These are phyloP conservation scores for Tulasnella sp. DNA, from an alignment of 768 basidiomycete species.

Conservation along the genomic window DNA sequence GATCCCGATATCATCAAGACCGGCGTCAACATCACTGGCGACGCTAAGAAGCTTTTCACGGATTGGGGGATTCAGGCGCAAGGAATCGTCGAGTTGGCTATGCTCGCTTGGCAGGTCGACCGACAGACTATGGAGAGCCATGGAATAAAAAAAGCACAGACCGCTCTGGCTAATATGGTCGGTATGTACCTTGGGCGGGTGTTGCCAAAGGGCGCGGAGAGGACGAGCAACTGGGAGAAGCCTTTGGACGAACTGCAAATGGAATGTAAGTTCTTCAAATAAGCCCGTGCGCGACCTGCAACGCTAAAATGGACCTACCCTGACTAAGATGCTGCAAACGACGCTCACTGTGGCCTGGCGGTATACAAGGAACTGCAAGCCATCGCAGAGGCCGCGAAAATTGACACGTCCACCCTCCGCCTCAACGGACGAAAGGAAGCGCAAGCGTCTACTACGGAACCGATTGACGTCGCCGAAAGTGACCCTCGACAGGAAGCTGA, in stretches of 20 bases:
- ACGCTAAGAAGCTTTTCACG: slow-evolving; percentile 47
- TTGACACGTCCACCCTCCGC: slow-evolving; percentile 5
- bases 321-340: slow-evolving; percentile 47
- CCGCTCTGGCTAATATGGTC: slow-evolving; percentile 45
- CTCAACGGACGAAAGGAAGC: neutral
- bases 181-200: slow-evolving; percentile 41
- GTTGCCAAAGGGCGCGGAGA: slow-evolving; percentile 46
- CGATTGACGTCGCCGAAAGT: neutral
- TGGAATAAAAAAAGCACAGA: slow-evolving; percentile 35
- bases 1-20: slow-evolving; percentile 41
- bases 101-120: slow-evolving; percentile 44
- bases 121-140: slow-evolving; percentile 24
- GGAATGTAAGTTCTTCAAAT: slow-evolving; percentile 33
- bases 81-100: slow-evolving; percentile 47
- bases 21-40: slow-evolving; percentile 49
- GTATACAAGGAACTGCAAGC: slow-evolving; percentile 42
- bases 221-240: slow-evolving; percentile 46
- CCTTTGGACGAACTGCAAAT: slow-evolving; percentile 33
- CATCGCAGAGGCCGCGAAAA: slow-evolving; percentile 34
- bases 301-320: neutral
- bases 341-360: slow-evolving; percentile 47
- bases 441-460: neutral
- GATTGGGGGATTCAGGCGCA: slow-evolving; percentile 46
- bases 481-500: neutral
- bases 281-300: neutral